Base-by-base conservation (phyloP, 768 basidiomycete species). In the Cystofilobasidium bisporidii region DNA sequence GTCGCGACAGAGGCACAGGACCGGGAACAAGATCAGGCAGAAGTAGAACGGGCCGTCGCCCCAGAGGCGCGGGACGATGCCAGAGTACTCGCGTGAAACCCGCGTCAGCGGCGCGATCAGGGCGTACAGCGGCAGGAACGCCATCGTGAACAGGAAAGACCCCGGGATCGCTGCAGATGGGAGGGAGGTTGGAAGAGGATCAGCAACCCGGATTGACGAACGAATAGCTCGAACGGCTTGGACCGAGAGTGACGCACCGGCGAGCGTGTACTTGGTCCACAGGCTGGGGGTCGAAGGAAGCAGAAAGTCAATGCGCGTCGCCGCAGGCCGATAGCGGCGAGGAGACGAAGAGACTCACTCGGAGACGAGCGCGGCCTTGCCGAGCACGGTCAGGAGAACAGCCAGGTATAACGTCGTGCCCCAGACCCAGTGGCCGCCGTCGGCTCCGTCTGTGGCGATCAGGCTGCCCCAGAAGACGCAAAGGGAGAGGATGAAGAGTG, bases 241-340 rank as follows among this genome's bases (percentile, higher is more conserved):
- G 33, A 17, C 1, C 38, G 10, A 2, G 1, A 48, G 50, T 24
- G 30, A 76, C 81, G 65, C 73, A 87, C 87, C 87, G 47, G 90
- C 91, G 58, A 97, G 89, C 17, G 94, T 98, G 74, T 98, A 99
- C 76, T 98, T 98, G 0, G 96, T 99, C 96, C 96, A 99, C n/a
- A 99, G 78, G 73, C 94, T 99, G 70, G 8, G 64, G 38, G 60
- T 58, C 30, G 41, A 60, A 33, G 20, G 67, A 17, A 30, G 53
- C 30, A 50, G 67, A 69, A 58, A 71, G 33, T 30, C 14, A 63
- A 40, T 15, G 12, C 6, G 36, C 36, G 36, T 40, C 61, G 36
- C 40, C 60, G 22, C 53, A 47, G 10, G 30, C 6, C 40, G 3
- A 36, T 36, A 11, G 12, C 3, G 20, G 40, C 15, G 8, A 40